A percentile compares a stretch with the other conserved stretches of the same genome.
phyloP scores from a whole-genome alignment of 2,329 filamentous ascomycete genomes.

The Thermomyces lanuginosus region DNA sequence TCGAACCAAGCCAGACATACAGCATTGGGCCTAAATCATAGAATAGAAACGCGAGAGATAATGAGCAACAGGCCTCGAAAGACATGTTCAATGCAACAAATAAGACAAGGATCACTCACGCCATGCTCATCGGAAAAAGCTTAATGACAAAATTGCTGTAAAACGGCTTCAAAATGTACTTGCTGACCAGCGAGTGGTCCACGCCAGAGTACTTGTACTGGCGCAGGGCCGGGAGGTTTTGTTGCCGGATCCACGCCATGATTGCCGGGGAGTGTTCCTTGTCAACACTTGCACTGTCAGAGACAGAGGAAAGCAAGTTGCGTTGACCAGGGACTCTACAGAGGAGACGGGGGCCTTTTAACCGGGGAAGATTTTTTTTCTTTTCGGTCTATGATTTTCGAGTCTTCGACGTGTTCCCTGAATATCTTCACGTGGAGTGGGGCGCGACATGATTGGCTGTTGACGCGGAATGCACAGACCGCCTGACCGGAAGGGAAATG shows the following conservation, averaged over 20 bases:
- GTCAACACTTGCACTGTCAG: neutral
- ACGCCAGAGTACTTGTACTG: constrained; percentile 92
- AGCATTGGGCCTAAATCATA: constrained; percentile 30
- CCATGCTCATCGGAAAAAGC: constrained; percentile 91
- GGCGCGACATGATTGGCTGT: no score
- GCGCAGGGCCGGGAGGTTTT: constrained; percentile 71
- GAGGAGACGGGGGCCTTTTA: no score
- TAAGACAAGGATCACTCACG: constrained; percentile 33
- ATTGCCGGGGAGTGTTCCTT: constrained; percentile 1
- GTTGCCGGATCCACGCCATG: constrained; percentile 93
- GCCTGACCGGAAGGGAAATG: no score
- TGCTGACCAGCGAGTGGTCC: constrained; percentile 76
- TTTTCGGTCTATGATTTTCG: no score
- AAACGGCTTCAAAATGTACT: constrained; percentile 93
- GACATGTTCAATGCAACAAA: constrained; percentile 2
- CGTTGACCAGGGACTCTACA: no score
- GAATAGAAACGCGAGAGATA: neutral
- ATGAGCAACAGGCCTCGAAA: no score
- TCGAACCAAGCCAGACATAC: constrained; percentile 17
- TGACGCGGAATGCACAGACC: no score
- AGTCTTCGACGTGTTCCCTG: no score
- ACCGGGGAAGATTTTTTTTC: no score
- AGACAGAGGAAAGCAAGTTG: no score
- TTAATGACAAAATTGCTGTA: constrained; percentile 91
- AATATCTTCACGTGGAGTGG: no score